Conservation (phyloP, 176 grass and related monocot genomes). For the Hyparrhenia diplandra region DNA sequence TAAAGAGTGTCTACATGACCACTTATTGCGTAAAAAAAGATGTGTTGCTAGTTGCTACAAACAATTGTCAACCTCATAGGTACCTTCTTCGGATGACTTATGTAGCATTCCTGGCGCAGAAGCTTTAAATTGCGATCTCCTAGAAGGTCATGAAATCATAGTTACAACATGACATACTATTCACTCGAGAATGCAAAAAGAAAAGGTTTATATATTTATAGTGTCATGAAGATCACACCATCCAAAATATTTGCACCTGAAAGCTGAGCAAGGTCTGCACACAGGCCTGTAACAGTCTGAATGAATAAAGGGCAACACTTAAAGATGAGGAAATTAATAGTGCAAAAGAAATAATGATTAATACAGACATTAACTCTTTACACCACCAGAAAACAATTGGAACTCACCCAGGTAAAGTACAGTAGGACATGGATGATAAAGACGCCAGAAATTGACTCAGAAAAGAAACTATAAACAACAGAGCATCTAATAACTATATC, state of each 20-base stretch:
- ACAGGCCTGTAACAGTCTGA: slow-evolving; percentile 50
- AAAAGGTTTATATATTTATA: neutral
- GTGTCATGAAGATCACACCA: slow-evolving; percentile 29
- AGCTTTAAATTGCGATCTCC: slow-evolving; percentile 42
- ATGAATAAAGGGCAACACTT: slow-evolving; percentile 23
- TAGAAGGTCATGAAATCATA: slow-evolving; percentile 22
- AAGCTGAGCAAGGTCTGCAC: slow-evolving; percentile 51
- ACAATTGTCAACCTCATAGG: neutral
- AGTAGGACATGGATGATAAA: neutral
- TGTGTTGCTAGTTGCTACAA: neutral
- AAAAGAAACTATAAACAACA: neutral
- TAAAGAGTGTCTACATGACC: neutral
- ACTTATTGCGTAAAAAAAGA: neutral
- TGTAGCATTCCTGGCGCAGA: slow-evolving; percentile 41
- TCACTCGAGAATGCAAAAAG: neutral
- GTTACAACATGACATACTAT: neutral
- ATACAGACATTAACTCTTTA: neutral
- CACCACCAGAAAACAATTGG: no score
- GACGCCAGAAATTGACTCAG: neutral
- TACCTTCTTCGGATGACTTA: slow-evolving; percentile 50
- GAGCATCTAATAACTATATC: neutral
- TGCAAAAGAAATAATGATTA: slow-evolving; percentile 23
- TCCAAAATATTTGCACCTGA: slow-evolving; percentile 57
- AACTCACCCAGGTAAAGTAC: no score
- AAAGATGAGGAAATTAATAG: slow-evolving; percentile 10